Evolutionary conservation across 345 rosid species (phyloP), one percentile per base, ranked within the genome.

Genomic region (Populus nigra): DNA sequence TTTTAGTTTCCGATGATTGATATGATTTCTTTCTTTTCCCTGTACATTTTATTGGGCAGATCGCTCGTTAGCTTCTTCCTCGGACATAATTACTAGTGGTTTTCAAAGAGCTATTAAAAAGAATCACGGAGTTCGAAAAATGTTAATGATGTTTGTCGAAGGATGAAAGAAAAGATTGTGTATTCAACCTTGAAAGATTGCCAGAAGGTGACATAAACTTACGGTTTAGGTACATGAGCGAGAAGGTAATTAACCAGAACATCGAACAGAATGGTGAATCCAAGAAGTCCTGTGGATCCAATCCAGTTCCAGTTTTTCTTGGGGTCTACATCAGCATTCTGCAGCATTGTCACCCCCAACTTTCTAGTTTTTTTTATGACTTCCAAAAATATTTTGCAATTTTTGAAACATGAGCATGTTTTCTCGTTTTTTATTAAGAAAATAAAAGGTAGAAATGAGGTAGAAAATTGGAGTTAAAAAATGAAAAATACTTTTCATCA

Each of bases 261-360:
- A 61, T 77, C 61, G 45, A 77, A 77, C 29, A 77, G 62, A 25
- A 69, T 45, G 8, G 33, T 45, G 13, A 38, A 77, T 7, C 74
- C 74, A 8, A 69, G n/a, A 41, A 77, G 69, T 2, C 41, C 74
- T 18, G 43, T 68, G 43, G 39, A 39, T 69, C 74, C 79, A 61
- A 77, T 59, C 74, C 74, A 77, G 31, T 59, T 59, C 79, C 79
- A 77, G 20, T 59, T 3, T 17, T 36, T 57, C 1, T 76, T 20
- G 27, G 27, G 16, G 2, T 39, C 59, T 13, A 69, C 55, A 33
- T 27, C 65, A 13, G 68, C 67, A 38, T 41, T 62, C 31, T 73
- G 33, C 39, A 73, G 36, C 76, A 73, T 23, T 16, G 69, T 57
- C 29, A 41, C 38, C 2, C 69, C 69, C 38, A 73, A 39, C 57